Percentiles rank a stretch among this genome's conserved stretches.
phyloP scores from a whole-genome alignment of 352 stramenopile species.

The Phytophthora idaei region DNA sequence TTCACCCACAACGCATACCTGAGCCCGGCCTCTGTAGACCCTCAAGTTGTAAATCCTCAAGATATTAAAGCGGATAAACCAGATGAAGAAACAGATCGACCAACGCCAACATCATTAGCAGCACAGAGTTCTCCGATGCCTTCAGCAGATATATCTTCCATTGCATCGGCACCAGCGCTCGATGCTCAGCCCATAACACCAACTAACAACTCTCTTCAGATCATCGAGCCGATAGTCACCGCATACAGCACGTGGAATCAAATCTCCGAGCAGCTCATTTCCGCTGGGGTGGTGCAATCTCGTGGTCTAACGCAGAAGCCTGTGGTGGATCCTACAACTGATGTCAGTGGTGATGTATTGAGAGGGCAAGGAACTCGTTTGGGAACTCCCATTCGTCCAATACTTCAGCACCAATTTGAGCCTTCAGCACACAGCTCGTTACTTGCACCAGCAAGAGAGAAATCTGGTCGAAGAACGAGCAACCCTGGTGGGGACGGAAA shows the following conservation, averaged over 20 bases:
- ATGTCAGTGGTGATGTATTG: slow-evolving; percentile 10
- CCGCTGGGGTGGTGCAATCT: slow-evolving; percentile 45
- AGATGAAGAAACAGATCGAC: slow-evolving; percentile 3
- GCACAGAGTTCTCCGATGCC: not conserved
- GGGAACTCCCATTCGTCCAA: slow-evolving; percentile 34
- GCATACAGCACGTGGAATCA: slow-evolving; percentile 55
- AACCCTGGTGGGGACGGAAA: slow-evolving; percentile 26
- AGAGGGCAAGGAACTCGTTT: not conserved
- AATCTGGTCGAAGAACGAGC: slow-evolving; percentile 23
- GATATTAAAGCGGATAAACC: not conserved
- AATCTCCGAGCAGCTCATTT: slow-evolving; percentile 49
- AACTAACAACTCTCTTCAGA: slow-evolving; percentile 13
- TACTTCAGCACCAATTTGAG: slow-evolving; percentile 53
- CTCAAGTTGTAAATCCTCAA: not conserved
- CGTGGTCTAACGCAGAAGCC: slow-evolving; percentile 18
- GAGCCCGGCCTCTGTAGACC: not conserved
- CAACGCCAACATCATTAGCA: not conserved
- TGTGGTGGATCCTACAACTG: slow-evolving; percentile 13
- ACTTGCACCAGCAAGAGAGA: slow-evolving; percentile 29
- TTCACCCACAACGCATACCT: slow-evolving; percentile 57
- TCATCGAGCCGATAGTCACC: slow-evolving; percentile 38
- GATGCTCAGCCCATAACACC: no score
- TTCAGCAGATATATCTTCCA: not conserved
- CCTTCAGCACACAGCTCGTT: slow-evolving; percentile 43
- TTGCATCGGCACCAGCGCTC: no score